Evolutionary conservation across 2,329 filamentous ascomycete genomes (phyloP).

Genomic region (Bipolaris bicolor): DNA sequence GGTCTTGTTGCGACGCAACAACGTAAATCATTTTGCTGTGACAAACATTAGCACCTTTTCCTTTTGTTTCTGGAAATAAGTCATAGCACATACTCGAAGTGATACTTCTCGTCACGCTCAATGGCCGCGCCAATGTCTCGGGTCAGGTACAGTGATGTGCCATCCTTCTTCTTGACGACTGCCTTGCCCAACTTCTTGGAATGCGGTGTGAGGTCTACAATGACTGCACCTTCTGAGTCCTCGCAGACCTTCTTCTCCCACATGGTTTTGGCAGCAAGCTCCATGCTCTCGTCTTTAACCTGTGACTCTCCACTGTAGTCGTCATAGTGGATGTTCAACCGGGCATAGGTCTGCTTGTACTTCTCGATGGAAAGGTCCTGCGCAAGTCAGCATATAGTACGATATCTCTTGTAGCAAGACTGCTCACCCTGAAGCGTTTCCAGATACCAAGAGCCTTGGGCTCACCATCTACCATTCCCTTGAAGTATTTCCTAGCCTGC

Average conservation of each 20-base stretch:
- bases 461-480: slow-evolving; percentile 70
- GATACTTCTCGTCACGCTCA: slow-evolving; percentile 66
- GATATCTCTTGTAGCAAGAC: neutral
- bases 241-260: slow-evolving; percentile 67
- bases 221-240: slow-evolving; percentile 68
- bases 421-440: slow-evolving; percentile 62
- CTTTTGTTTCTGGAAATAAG: neutral
- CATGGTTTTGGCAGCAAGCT: slow-evolving; percentile 64
- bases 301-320: slow-evolving; percentile 74
- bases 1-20: slow-evolving; percentile 68
- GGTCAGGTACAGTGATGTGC: slow-evolving; percentile 71
- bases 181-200: slow-evolving; percentile 72
- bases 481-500: slow-evolving; percentile 74
- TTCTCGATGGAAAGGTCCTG: slow-evolving; percentile 67
- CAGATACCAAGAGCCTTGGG: slow-evolving; percentile 64
- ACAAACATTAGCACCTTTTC: neutral
- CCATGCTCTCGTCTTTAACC: slow-evolving; percentile 67
- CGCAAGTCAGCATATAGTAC: slow-evolving; percentile 11
- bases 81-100: slow-evolving; percentile 57
- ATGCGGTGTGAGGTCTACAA: slow-evolving; percentile 74
- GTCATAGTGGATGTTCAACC: slow-evolving; percentile 69
- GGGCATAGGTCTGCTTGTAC: slow-evolving; percentile 68
- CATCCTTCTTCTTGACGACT: slow-evolving; percentile 70
- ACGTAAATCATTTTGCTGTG: slow-evolving; percentile 69
- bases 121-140: slow-evolving; percentile 71